Evolutionary conservation across 805 yeast genomes (phyloP).

Genomic region (Lipomyces yamanashiensis): DNA sequence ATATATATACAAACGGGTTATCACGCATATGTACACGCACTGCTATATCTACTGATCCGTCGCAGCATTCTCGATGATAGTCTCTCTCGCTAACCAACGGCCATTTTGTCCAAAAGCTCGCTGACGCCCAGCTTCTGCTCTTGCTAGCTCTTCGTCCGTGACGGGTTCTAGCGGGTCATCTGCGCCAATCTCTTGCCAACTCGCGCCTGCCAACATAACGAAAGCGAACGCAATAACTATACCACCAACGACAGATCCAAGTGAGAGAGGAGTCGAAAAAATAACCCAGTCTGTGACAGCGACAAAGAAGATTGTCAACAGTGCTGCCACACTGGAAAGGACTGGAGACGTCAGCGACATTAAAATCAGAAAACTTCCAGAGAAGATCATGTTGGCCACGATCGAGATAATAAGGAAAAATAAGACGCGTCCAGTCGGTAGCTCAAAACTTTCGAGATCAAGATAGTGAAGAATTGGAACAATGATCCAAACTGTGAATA

Average conservation of each 20-base stretch:
- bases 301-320: constrained; percentile 77
- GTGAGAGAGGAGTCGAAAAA: constrained; percentile 61
- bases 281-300: constrained; percentile 75
- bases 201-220: constrained; percentile 53
- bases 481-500: constrained; percentile 54
- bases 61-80: constrained; percentile 11
- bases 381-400: constrained; percentile 66
- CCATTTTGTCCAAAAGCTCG: constrained; percentile 5
- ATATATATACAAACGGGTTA: not conserved
- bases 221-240: constrained; percentile 71
- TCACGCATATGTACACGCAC: not conserved
- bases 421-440: constrained; percentile 55
- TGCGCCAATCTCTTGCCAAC: constrained; percentile 47
- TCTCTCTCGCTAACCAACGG: constrained; percentile 17
- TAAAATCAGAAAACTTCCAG: constrained; percentile 71
- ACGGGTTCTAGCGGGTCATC: constrained; percentile 10
- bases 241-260: constrained; percentile 70
- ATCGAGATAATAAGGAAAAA: constrained; percentile 57
- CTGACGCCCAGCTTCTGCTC: constrained; percentile 5
- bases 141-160: constrained; percentile 28
- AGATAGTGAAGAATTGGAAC: constrained; percentile 56
- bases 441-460: constrained; percentile 62
- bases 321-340: constrained; percentile 65
- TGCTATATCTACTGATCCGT: not conserved
- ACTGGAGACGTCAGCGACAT: constrained; percentile 89